Evolutionary conservation across 2,329 filamentous ascomycete genomes (phyloP), one percentile per base, ranked within the genome.

Genomic region (Metarhizium rileyi): DNA sequence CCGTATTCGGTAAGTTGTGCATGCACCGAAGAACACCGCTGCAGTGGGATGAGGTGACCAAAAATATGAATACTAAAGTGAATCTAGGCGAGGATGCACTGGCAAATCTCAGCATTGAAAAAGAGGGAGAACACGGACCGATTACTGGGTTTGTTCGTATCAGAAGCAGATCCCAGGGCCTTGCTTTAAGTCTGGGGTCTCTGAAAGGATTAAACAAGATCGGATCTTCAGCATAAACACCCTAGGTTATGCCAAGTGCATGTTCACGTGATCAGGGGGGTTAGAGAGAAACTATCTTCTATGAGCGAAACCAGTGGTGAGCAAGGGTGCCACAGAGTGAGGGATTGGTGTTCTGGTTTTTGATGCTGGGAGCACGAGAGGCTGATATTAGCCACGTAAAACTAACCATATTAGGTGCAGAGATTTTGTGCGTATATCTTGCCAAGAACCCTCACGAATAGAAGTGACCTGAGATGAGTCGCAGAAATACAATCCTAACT

Each of bases 111-210:
- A 96, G 90, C 66, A 96, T 98, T 62, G 93, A 98, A 71, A 91
- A 96, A 72, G 90, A 97, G 67, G 90, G 90, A 52, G 90, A 95
- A 25, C 86, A 95, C 62, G 93, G 93, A 23, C 89, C 90, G 5
- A 91, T 98, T 55, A 96, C 91, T 40, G 93, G 93, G 42, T 98
- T 98, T 68, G 90, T 98, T 55, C 84, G 93, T 66, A 98, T 98
- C 80, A 84, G 93, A 71, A 96, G 90, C 75, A 86, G 93, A 65
- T 95, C 90, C 35, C 93, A 98, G 72, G 93, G 93, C 45, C 75
- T 98, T 63, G 93, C 93, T 10, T 74, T 98, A 59, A 96, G 91
- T 70, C 74, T 98, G 56, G 93, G 93, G 28, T 94, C 89, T 46
- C 75, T 98, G 62, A 98, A 97, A 73, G 93, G 93, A 2, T 73